These are phyloP conservation scores for Rasamsonia emersonii DNA, from an alignment of 2,329 filamentous ascomycete genomes.

Conservation along the genomic window DNA sequence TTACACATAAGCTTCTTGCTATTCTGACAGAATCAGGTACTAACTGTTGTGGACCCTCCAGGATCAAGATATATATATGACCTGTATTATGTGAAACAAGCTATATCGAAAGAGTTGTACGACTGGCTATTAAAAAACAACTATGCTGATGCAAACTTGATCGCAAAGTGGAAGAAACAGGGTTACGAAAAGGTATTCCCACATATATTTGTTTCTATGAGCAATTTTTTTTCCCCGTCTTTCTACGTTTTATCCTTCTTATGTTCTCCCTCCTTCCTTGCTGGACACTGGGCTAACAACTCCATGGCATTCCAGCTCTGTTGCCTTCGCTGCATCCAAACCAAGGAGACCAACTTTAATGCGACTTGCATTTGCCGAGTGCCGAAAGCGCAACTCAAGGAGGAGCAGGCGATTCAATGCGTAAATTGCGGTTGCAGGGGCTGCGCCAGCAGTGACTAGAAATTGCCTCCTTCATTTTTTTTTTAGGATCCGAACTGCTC, in stretches of 20 bases:
- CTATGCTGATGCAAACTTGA: slow-evolving; percentile 89
- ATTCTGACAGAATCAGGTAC: too few species aligned
- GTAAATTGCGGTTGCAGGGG: slow-evolving; percentile 91
- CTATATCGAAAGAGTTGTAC: slow-evolving; percentile 84
- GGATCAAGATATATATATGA: slow-evolving; percentile 87
- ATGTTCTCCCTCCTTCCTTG: too few species aligned
- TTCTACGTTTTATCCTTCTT: background rate
- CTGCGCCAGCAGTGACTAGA: slow-evolving; percentile 73
- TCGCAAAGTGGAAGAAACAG: slow-evolving; percentile 99
- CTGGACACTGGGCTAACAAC: background rate
- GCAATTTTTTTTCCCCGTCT: slow-evolving; percentile 2
- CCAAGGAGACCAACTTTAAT: slow-evolving; percentile 99
- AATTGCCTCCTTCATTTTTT: background rate
- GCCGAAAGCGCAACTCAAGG: slow-evolving; percentile 79
- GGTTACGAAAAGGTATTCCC: slow-evolving; percentile 83
- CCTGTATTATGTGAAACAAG: slow-evolving; percentile 95
- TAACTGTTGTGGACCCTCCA: slow-evolving; percentile 17
- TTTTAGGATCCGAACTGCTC: slow-evolving; percentile 3
- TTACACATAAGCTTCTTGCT: too few species aligned
- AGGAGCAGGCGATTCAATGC: slow-evolving; percentile 83
- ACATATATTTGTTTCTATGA: slow-evolving; percentile 2
- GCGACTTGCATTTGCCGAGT: slow-evolving; percentile 96
- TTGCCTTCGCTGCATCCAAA: slow-evolving; percentile 92
- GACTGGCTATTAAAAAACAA: slow-evolving; percentile 95
- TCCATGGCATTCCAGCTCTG: slow-evolving; percentile 55